These are phyloP conservation scores for Gossypium schwendimanii DNA, from an alignment of 441 rosid species.

Conservation along the genomic window DNA sequence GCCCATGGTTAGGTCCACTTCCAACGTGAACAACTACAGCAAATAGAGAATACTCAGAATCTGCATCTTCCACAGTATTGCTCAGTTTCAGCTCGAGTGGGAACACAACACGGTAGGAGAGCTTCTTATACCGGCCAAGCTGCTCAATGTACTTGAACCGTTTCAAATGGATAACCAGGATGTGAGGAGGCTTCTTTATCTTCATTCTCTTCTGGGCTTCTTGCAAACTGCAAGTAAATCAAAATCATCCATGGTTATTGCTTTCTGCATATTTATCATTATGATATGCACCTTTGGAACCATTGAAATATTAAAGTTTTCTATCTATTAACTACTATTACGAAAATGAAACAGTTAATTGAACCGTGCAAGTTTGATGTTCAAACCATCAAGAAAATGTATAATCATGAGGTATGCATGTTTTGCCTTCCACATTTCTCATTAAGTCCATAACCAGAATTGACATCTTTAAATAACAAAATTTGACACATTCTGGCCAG, in stretches of 20 bases:
- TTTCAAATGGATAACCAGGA: conserved; percentile 77
- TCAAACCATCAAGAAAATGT: not conserved
- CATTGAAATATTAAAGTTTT: not conserved
- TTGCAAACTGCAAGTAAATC: conserved; percentile 59
- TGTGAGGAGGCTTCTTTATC: conserved; percentile 86
- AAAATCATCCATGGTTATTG: not conserved
- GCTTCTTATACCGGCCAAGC: conserved; percentile 82
- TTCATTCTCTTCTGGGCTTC: conserved; percentile 97
- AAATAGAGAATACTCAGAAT: conserved; percentile 77
- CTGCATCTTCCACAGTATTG: conserved; percentile 78
- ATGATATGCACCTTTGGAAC: not conserved
- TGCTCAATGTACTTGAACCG: conserved; percentile 89
- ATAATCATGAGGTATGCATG: not conserved
- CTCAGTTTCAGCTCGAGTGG: conserved; percentile 87
- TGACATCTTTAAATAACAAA: not conserved
- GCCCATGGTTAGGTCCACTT: conserved; percentile 93
- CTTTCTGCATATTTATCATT: not conserved
- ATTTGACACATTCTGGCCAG: not conserved
- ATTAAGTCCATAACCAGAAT: not conserved
- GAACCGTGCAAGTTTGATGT: not conserved
- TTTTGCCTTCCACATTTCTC: not conserved
- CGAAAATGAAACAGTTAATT: not conserved
- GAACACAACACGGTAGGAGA: conserved; percentile 76
- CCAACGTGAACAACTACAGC: conserved; percentile 96
- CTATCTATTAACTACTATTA: not conserved